Evolutionary conservation across 345 rosid species (phyloP), one percentile per base, ranked within the genome.

Genomic region (Anastatica hierochuntica): DNA sequence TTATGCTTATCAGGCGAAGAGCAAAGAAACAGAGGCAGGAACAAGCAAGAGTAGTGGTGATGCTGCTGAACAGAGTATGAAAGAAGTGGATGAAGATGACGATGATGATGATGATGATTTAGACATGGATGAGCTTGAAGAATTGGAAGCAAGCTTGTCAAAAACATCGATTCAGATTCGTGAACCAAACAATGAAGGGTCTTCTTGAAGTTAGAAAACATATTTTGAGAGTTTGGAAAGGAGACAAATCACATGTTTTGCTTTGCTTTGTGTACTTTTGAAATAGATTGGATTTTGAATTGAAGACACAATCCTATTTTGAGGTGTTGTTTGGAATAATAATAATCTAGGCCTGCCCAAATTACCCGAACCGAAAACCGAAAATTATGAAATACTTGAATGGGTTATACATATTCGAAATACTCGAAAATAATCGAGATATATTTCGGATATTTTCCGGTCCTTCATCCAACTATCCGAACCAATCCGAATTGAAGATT

Each of bases 101-200:
- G 36, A 31, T 31, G 36, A 31, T 6, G 68, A 66, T 13, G 72
- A 69, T 13, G 89, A 84, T 4, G 89, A 84, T 43, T 65, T 78
- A 49, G 87, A 85, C 77, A 65, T 82, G 72, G 94, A 85, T 60
- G 89, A 85, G 73, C 70, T 84, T 41, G 76, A 84, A 55, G 94
- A 84, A 66, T 76, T 85, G 12, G 94, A 85, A 75, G 89, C 79
- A 42, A 85, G 89, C 77, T 70, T 85, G 68, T 76, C 94, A 13
- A 85, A 73, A 66, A 72, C 89, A 2, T 74, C 89, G 1, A 67
- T 85, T 36, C 76, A 77, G 55, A 82, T 81, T 56, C 65, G 66
- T n/a, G 76, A 80, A 37, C 76, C 79, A 39, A 59, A 43, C 66
- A 39, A 53, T 41, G 62, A 53, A 60, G 52, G 57, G 6, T 60